Conservation (phyloP, 805 yeast species). For the Pichia occidentalis region DNA sequence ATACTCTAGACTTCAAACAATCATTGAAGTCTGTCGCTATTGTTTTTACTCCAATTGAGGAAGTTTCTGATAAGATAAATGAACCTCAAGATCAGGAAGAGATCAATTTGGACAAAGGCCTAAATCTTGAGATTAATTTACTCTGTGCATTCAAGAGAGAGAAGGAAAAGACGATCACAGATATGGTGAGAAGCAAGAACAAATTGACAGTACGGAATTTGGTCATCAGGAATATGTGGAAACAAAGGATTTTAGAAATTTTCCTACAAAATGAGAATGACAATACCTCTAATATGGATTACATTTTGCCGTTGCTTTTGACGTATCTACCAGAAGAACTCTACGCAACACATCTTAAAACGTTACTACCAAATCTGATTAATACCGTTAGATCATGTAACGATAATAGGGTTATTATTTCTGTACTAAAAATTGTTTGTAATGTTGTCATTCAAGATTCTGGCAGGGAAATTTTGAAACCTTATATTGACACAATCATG, state of each 20-base stretch:
- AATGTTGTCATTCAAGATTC: constrained; percentile 8
- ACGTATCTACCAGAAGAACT: constrained; percentile 41
- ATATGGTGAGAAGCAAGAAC: constrained; percentile 12
- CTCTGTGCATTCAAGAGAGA: constrained; percentile 7
- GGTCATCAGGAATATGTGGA: constrained; percentile 62
- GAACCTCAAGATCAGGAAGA: constrained; percentile 1
- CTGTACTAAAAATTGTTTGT: constrained; percentile 9
- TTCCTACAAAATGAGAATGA: constrained; percentile 39
- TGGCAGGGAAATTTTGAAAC: constrained; percentile 5
- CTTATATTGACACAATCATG: constrained; percentile 12
- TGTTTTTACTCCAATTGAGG: constrained; percentile 12
- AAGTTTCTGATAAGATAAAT: constrained; percentile 1
- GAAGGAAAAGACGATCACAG: not conserved
- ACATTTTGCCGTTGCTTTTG: constrained; percentile 63
- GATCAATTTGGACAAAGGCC: not conserved
- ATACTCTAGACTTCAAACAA: not conserved
- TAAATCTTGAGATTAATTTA: constrained; percentile 1
- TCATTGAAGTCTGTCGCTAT: constrained; percentile 8
- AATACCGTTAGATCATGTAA: constrained; percentile 5
- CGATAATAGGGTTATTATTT: constrained; percentile 6
- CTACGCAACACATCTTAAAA: constrained; percentile 8
- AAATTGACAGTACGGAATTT: constrained; percentile 39
- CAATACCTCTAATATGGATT: constrained; percentile 34
- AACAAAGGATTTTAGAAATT: constrained; percentile 68
- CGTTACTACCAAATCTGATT: constrained; percentile 11